These are phyloP conservation scores for Nothophytophthora sp. DNA, from an alignment of 352 stramenopile genomes.

Conservation along the genomic window DNA sequence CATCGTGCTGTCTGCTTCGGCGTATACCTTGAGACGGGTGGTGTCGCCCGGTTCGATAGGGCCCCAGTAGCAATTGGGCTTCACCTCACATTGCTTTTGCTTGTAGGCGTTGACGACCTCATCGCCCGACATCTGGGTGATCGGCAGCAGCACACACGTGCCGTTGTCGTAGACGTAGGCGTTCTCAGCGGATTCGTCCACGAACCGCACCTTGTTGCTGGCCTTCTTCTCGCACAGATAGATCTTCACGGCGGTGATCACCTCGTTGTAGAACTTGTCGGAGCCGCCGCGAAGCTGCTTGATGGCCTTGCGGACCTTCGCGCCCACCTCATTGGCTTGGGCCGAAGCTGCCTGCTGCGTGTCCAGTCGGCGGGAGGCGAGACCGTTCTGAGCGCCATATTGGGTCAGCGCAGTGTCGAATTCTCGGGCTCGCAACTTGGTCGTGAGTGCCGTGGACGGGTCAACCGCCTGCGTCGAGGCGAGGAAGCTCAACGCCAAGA, in stretches of 20 bases:
- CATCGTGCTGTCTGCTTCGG: constrained; percentile 32
- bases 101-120: constrained; percentile 32
- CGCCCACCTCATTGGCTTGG: constrained; percentile 51
- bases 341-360: constrained; percentile 19
- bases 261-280: constrained; percentile 61
- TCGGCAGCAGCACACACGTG: constrained; percentile 27
- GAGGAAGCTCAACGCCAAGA: constrained; percentile 9
- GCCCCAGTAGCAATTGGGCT: constrained; percentile 69
- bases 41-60: constrained; percentile 30
- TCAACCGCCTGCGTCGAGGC: constrained; percentile 4
- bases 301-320: constrained; percentile 54
- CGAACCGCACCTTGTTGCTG: constrained; percentile 33
- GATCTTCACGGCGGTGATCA: constrained; percentile 62
- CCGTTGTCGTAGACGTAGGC: constrained; percentile 50
- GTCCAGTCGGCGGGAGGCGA: constrained; percentile 22
- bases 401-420: constrained; percentile 2
- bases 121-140: constrained; percentile 20
- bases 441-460: constrained; percentile 11
- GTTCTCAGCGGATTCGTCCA: constrained; percentile 18
- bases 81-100: constrained; percentile 44
- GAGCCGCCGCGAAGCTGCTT: constrained; percentile 63
- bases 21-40: constrained; percentile 36
- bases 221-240: constrained; percentile 43
- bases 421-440: constrained; percentile 23
- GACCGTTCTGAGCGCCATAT: background rate